A percentile compares a stretch with the other conserved stretches of the same genome.
Evolutionary conservation across 257 asterid species (phyloP).

Genomic region (Schizonepeta tenuifolia): DNA sequence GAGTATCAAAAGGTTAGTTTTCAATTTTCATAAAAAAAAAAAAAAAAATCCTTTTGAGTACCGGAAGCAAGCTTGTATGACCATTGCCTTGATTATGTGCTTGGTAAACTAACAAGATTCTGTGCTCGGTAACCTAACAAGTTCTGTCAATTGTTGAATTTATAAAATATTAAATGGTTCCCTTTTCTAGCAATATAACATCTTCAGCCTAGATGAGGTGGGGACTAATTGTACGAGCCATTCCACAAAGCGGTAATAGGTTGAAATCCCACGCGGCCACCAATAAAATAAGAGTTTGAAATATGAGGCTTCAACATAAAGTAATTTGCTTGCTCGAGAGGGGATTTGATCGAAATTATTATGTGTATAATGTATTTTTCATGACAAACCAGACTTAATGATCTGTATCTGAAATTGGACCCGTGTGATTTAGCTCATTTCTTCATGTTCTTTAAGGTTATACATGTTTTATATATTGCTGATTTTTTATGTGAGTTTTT

Average conservation of each 20-base stretch:
- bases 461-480: neutral
- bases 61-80: neutral
- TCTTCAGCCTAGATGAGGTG: neutral
- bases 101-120: neutral
- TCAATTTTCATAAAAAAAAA: neutral
- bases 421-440: neutral
- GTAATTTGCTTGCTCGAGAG: neutral
- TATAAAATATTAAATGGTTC: neutral
- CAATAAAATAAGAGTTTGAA: neutral
- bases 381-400: neutral
- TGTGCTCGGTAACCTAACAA: neutral
- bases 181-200: neutral
- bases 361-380: neutral
- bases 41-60: neutral
- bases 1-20: neutral
- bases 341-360: neutral
- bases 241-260: neutral
- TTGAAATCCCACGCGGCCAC: neutral
- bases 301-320: neutral
- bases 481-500: neutral
- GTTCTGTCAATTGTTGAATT: neutral
- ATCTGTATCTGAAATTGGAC: neutral
- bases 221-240: neutral
- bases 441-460: constrained; percentile 19
- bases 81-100: neutral